Evolutionary conservation across 2,329 filamentous ascomycete species (phyloP).

Genomic region (Bipolaris oryzae): DNA sequence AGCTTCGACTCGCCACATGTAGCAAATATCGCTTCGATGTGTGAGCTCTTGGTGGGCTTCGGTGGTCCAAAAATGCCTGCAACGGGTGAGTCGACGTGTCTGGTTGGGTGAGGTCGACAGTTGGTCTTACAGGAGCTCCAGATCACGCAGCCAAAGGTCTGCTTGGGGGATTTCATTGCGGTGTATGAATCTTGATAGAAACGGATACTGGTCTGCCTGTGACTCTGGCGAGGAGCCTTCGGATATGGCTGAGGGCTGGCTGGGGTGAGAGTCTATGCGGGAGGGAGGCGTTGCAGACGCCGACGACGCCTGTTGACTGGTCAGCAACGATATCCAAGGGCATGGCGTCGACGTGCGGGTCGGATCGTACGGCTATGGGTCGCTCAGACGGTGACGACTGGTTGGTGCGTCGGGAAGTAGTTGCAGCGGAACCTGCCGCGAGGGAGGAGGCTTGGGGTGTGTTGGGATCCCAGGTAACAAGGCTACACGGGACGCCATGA

Average conservation of each 20-base stretch:
- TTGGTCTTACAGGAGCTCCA: conserved; percentile 43
- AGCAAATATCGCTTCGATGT: conserved; percentile 30
- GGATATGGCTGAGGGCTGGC: conserved; percentile 17
- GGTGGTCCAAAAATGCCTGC: conserved; percentile 43
- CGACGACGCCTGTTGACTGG: conserved; percentile 15
- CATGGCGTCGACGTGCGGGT: not conserved
- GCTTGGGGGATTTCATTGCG: conserved; percentile 25
- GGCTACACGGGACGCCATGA: conserved; percentile 46
- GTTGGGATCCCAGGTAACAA: conserved; percentile 36
- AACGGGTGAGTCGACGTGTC: conserved; percentile 5
- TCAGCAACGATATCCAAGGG: conserved; percentile 2
- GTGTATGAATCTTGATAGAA: conserved; percentile 40
- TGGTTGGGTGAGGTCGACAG: not conserved
- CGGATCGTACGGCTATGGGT: conserved; percentile 26
- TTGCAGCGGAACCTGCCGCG: conserved; percentile 20
- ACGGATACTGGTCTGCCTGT: conserved; percentile 39
- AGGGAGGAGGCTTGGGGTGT: conserved; percentile 16
- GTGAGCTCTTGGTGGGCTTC: conserved; percentile 35
- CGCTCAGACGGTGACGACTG: conserved; percentile 17
- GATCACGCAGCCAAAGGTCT: conserved; percentile 41
- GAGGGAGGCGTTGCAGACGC: conserved; percentile 19
- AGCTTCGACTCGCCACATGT: conserved; percentile 44
- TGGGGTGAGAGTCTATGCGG: conserved; percentile 31
- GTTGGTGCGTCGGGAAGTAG: conserved; percentile 19
- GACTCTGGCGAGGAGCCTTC: conserved; percentile 37